Base-by-base conservation (phyloP, 108 stramenopile species). In the Poteriospumella lacustris region DNA sequence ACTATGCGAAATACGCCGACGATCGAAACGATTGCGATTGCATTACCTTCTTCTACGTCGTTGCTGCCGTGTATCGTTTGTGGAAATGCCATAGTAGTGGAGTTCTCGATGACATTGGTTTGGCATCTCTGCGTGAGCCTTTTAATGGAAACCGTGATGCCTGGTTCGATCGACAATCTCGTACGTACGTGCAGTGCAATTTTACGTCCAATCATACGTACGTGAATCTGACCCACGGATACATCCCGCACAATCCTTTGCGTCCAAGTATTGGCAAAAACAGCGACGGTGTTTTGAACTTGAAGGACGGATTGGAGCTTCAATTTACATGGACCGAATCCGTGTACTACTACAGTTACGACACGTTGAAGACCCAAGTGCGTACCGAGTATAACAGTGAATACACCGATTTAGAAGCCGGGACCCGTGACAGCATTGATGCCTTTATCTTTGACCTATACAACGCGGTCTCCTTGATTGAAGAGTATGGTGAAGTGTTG, bases 1-100 rank as follows among this genome's bases (percentile, higher is more conserved):
- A 70, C 15, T 83, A 86, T n/a, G 77, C 89, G 12, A 70, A 43
- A 52, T 76, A 84, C 38, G 89, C 91, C 26, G 82, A 91, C 42
- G 58, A 81, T 43, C 79, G 91, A 0, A 68, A 84, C n/a, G 90
- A 91, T 42, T 93, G 93, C 83, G 76, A 92, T 67, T 92, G 93
- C 77, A 41, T 73, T 31, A 69, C 68, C 0, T 87, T 86, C 56
- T 78, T 91, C 40, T 76, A 81, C 40, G 85, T 85, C 40, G 81
- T 90, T 19, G 78, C 80, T 2, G 88, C 84, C 1, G 82, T 92
- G 5, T 92, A 89, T 67, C 89, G 91, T 26, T 80, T 93, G 19
- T 93, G 91, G 91, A 81, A 83, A 62, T 93, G 92, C 68, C 85
- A 89, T 33, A 79, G 85, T 0, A 58, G 67, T 42, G 75, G 76